phyloP scores from a whole-genome alignment of 257 asterid genomes.

The Gentiana straminea region DNA sequence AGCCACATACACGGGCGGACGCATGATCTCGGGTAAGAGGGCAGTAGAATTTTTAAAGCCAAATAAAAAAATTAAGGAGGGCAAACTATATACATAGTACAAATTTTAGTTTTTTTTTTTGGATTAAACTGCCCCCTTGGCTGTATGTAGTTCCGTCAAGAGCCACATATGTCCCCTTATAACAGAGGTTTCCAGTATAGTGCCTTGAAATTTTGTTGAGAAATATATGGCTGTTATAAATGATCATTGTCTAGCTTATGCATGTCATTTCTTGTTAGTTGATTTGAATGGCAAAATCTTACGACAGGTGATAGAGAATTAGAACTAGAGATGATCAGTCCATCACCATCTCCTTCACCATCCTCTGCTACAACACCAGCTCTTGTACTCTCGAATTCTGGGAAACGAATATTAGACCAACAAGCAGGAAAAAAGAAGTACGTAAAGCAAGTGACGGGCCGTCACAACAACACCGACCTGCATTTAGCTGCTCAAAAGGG shows the following conservation, averaged over 20 bases:
- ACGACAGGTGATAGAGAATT: slow-evolving; percentile 22
- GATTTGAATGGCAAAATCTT: slow-evolving; percentile 6
- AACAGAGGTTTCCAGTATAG: too few species aligned
- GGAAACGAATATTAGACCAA: slow-evolving; percentile 28
- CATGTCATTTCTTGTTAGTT: not conserved
- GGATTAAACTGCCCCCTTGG: too few species aligned
- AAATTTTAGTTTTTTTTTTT: too few species aligned
- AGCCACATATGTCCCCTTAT: too few species aligned
- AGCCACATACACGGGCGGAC: too few species aligned
- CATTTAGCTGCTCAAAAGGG: slow-evolving; percentile 51
- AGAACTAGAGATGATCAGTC: slow-evolving; percentile 24
- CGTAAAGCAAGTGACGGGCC: slow-evolving; percentile 45
- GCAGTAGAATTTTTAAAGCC: too few species aligned
- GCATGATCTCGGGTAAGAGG: too few species aligned
- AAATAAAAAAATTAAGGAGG: too few species aligned
- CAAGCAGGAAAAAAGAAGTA: slow-evolving; percentile 49
- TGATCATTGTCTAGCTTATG: not conserved
- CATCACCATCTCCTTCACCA: slow-evolving; percentile 28
- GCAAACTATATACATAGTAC: too few species aligned
- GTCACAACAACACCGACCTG: slow-evolving; percentile 43
- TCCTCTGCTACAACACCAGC: slow-evolving; percentile 44
- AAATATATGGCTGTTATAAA: too few species aligned
- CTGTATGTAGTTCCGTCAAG: not conserved
- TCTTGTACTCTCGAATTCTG: slow-evolving; percentile 40
- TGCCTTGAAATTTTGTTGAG: too few species aligned